Base-by-base conservation (phyloP, 2,329 filamentous ascomycete genomes). In the Pyricularia sp. region DNA sequence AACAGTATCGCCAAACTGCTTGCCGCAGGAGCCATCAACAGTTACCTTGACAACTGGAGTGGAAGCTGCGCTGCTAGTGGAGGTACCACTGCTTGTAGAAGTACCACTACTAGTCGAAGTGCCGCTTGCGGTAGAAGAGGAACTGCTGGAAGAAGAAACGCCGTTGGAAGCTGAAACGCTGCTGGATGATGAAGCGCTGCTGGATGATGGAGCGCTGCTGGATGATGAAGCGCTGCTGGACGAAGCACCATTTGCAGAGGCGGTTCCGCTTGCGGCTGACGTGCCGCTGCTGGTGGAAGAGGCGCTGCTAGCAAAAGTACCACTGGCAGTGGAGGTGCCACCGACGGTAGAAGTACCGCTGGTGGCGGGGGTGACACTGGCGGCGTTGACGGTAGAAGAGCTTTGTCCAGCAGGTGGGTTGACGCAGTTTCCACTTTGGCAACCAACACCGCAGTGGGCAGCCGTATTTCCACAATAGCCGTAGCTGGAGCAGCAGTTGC, bases 401-500 rank as follows among this genome's bases (percentile, higher is more conserved):
- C 5, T 14, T 14, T 61, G 58, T 25, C 59, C 59, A 28, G 26
- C 25, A 7, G 59, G 25, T 10, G 59, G 59, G 26, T 20, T 63
- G 25, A 66, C 4, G 36, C 50, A 67, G 14, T 55, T 30, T 23
- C 66, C 66, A 11, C 66, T 67, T 23, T 67, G 66, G 50, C 66
- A 67, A 4, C 66, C 66, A 4, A 10, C 9, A 6, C 66, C 66
- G 50, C 66, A 67, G 50, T 67, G 66, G 14, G n/a, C 66, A 12
- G 26, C 31, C 58, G 55, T 42, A 23, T 64, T 68, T 30, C 66
- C 58, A 26, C 66, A 68, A 26, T 63, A 68, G 3, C 66, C 66
- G 7, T 68, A 64, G 20, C 7, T 12, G 17, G 66, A 68, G 55
- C 66, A 68, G 66, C 66, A 68, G 31, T 25, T 63, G 26, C 66